Conservation (phyloP, 352 stramenopile species). For the Poterioochromonas sp. region DNA sequence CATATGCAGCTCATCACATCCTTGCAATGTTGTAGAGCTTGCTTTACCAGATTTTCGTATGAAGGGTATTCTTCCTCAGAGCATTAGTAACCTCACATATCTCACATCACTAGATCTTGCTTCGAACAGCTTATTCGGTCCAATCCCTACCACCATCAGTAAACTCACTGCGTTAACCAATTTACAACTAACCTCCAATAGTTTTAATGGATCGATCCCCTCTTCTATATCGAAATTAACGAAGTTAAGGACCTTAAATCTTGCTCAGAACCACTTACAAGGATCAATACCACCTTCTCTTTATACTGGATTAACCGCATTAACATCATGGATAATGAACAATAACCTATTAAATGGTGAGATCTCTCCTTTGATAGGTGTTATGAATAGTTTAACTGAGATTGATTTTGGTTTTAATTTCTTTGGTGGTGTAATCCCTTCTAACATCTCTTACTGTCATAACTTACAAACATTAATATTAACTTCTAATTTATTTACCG, state of each 20-base stretch:
- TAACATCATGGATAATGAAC: background rate
- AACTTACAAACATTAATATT: background rate
- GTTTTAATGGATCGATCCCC: background rate
- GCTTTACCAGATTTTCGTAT: no score
- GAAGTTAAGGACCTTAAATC: background rate
- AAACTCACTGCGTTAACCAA: background rate
- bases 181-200: background rate
- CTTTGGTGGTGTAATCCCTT: background rate
- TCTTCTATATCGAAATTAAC: conserved; percentile 1
- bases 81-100: background rate
- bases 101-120: background rate
- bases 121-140: background rate
- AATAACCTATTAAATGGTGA: background rate
- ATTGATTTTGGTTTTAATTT: background rate
- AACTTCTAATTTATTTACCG: no score
- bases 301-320: background rate
- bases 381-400: background rate
- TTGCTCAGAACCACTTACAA: background rate
- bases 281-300: background rate
- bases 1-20: no score
- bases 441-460: background rate
- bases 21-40: no score
- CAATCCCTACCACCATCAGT: background rate
- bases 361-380: background rate
- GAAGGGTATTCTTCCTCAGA: no score